A percentile compares a stretch with the other conserved stretches of the same genome.
Conservation (phyloP, 495 filamentous ascomycete species). For the Durotheca rogersii region DNA sequence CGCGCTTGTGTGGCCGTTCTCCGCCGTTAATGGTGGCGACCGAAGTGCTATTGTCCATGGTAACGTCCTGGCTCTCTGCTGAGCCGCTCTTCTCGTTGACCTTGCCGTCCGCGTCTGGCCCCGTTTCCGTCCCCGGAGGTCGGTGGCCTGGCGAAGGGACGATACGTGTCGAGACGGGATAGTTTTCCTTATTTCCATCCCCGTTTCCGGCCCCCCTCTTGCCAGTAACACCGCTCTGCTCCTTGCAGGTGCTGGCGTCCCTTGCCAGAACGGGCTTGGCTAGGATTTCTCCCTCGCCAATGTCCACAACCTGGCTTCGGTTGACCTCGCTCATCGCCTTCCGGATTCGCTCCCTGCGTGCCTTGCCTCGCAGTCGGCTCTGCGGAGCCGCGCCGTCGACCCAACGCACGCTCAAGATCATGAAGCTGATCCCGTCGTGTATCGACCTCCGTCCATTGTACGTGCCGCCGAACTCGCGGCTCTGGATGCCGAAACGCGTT, state of each 20-base stretch:
- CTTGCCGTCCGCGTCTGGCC: conserved; percentile 5
- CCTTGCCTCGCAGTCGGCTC: conserved; percentile 50
- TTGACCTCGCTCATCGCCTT: conserved; percentile 46
- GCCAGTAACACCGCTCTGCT: conserved; percentile 4
- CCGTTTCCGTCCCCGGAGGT: conserved; percentile 11
- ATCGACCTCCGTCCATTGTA: conserved; percentile 39
- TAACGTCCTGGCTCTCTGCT: conserved; percentile 10
- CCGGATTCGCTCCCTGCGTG: conserved; percentile 49
- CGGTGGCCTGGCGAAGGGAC: conserved; percentile 9
- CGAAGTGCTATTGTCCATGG: conserved; percentile 1
- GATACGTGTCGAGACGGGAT: conserved; percentile 8
- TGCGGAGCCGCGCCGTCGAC: conserved; percentile 69
- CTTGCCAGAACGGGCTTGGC: conserved; percentile 15
- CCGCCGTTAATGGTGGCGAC: background rate
- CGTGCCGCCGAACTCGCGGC: conserved; percentile 66
- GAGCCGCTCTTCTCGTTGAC: conserved; percentile 21
- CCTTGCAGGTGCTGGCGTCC: conserved; percentile 12
- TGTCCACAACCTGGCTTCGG: conserved; percentile 36
- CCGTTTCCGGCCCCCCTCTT: conserved; percentile 16
- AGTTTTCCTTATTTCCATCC: conserved; percentile 50
- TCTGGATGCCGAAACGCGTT: conserved; percentile 75
- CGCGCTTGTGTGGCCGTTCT: conserved; percentile 4
- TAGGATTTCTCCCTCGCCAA: conserved; percentile 25
- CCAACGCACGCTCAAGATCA: conserved; percentile 75
- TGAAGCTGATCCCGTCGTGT: conserved; percentile 91